phyloP scores from a whole-genome alignment of 371 early-diverging fungal species.

The Syncephalis fuscata region DNA sequence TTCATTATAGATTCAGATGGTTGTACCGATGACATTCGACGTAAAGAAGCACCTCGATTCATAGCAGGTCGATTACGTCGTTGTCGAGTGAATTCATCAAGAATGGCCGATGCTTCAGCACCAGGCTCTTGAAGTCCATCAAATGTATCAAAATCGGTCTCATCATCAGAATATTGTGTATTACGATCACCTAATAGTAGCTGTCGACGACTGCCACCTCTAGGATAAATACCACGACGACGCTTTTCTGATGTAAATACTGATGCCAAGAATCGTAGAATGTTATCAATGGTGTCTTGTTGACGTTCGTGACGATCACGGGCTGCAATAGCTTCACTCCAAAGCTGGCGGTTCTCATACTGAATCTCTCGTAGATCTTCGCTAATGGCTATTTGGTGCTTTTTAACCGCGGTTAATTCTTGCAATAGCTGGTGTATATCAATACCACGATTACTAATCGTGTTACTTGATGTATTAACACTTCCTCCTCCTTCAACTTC shows the following conservation, averaged over 20 bases:
- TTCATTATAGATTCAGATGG: too few relatives aligned
- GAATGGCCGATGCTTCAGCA: too few relatives aligned
- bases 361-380: conserved; percentile 73
- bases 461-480: conserved; percentile 22
- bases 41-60: too few relatives aligned
- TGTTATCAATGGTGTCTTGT: conserved; percentile 85
- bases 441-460: conserved; percentile 15
- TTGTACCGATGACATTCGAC: too few relatives aligned
- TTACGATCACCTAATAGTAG: conserved; percentile 20
- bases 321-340: conserved; percentile 63
- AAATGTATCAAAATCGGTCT: neutral
- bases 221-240: conserved; percentile 31
- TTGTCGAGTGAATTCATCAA: too few relatives aligned
- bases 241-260: conserved; percentile 46
- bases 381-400: conserved; percentile 78
- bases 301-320: conserved; percentile 68
- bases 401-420: conserved; percentile 76
- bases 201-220: conserved; percentile 10
- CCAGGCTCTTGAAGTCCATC: too few relatives aligned
- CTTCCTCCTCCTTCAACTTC: conserved; percentile 3
- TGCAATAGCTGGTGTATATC: conserved; percentile 43
- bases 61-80: too few relatives aligned
- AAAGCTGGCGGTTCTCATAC: conserved; percentile 71
- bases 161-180: conserved; percentile 5
- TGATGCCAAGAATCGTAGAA: conserved; percentile 59